Evolutionary conservation across 78 protist species (phyloP).

Genomic region (Andalucia godoyi): DNA sequence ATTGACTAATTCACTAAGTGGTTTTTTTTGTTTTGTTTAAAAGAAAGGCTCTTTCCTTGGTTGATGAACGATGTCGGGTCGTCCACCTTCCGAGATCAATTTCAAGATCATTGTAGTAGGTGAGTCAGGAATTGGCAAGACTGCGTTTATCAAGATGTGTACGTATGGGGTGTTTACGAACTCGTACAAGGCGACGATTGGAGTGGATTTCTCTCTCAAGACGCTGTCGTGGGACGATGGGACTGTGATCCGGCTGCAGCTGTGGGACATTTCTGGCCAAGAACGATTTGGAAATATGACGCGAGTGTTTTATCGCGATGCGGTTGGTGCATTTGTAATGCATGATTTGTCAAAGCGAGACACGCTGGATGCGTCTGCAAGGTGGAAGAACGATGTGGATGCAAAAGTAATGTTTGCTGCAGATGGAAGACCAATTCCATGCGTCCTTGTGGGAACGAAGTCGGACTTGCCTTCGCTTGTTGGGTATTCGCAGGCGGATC

Average conservation of each 20-base stretch:
- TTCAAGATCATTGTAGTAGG: slow-evolving; percentile 11
- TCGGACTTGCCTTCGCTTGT: too few relatives aligned
- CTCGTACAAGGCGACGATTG: neutral
- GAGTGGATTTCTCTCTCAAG: neutral
- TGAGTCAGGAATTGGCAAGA: neutral
- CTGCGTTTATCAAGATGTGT: neutral
- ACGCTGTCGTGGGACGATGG: neutral
- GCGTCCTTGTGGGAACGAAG: neutral
- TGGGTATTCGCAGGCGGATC: too few relatives aligned
- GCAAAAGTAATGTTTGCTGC: neutral
- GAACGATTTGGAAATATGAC: slow-evolving; percentile 5
- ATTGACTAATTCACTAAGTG: too few relatives aligned
- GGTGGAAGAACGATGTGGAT: slow-evolving; percentile 5
- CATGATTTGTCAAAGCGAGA: neutral
- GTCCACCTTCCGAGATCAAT: too few relatives aligned
- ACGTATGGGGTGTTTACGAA: neutral
- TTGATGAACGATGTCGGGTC: too few relatives aligned
- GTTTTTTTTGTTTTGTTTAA: too few relatives aligned
- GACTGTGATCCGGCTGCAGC: neutral
- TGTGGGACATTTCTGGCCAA: slow-evolving; percentile 10
- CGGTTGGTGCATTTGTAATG: neutral
- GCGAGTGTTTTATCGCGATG: slow-evolving; percentile 1
- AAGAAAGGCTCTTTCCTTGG: too few relatives aligned
- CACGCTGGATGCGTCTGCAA: neutral
- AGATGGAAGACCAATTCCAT: neutral